Evolutionary conservation across 192 early-diverging fungal species (phyloP), one percentile per base, ranked within the genome.

Genomic region (Coemansia umbellata): DNA sequence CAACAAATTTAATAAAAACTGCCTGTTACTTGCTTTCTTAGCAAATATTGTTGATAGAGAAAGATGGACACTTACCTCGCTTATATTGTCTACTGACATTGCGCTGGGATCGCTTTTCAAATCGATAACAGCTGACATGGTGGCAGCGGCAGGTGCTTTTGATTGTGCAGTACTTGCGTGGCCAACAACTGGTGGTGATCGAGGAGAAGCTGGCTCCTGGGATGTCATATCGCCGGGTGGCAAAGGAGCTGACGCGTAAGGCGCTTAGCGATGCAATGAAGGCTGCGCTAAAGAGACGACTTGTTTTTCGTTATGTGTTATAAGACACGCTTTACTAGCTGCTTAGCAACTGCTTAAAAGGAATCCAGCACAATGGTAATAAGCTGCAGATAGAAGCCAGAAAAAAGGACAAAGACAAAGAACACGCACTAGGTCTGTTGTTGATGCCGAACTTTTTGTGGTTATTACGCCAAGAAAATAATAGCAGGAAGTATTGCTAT

Each of bases 81-180:
- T 76, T 24, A 63, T 62, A 58, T 69, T 76, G 37, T 66, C 74
- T 3, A 76, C 58, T 7, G 67, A 53, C 51, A 62, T 41, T 37
- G 32, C 24, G 30, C 28, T 52, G n/a, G 44, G 22, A n/a, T 63
- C 57, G 52, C 57, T 58, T 17, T 62, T 62, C 41, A 39, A 22
- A 36, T 14, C 15, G 45, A 22, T 18, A 36, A 26, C 43, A 52
- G 49, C 33, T 49, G 36, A 53, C 26, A 50, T 21, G 14, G 54
- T 50, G 10, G 49, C 49, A 11, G 37, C 18, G 7, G 36, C 47
- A 15, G 48, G 49, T 22, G 24, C 26, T 32, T 55, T 57, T 32
- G 37, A 32, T 31, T 28, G 37, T 42, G 42, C 31, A 13, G 62
- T 13, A 22, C 41, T 50, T 39, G 36, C 36, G 33, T 36, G 47